Evolutionary conservation across 768 basidiomycete species (phyloP), one percentile per base, ranked within the genome.

Genomic region (Infundibulicybe gibba): DNA sequence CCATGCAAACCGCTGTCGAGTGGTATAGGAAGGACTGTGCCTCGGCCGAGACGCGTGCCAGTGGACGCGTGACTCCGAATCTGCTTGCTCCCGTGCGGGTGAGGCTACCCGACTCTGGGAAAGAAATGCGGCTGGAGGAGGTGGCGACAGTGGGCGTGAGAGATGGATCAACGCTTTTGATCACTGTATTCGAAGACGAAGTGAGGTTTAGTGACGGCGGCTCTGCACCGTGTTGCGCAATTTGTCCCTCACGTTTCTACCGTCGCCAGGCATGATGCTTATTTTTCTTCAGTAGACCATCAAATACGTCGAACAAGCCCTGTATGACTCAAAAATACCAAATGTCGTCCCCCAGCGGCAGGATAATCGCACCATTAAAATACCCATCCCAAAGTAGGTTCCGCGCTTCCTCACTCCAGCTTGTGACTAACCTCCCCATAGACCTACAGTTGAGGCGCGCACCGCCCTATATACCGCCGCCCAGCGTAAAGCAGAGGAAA

Each of bases 141-240:
- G 59, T 92, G 19, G 85, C 90, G 1, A 90, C 90, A 0, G 78
- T 93, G 15, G 90, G 90, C 6, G 81, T 93, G 33, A 72, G 83
- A 50, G 87, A 93, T 44, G 90, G 90, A 1, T 77, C 85, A 5
- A 75, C 77, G 44, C 65, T 93, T 47, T 52, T 92, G 19, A 72
- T 93, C 10, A 89, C 87, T 3, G 71, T 89, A 25, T 91, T 89
- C 56, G 85, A 92, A 45, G 85, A 89, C 60, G 69, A 80, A 59
- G 90, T 92, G 61, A 70, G 81, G 66, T 47, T 46, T n/a, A 47
- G 20, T 47, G 20, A 17, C 13, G 39, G 19, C 41, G 21, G 20
- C 19, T n/a, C n/a, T n/a, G n/a, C n/a, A n/a, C n/a, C n/a, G n/a
- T n/a, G n/a, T n/a, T n/a, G n/a, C n/a, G n/a, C n/a, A n/a, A n/a